Conservation (phyloP, 208 protist species). For the Crithidia bombi region DNA sequence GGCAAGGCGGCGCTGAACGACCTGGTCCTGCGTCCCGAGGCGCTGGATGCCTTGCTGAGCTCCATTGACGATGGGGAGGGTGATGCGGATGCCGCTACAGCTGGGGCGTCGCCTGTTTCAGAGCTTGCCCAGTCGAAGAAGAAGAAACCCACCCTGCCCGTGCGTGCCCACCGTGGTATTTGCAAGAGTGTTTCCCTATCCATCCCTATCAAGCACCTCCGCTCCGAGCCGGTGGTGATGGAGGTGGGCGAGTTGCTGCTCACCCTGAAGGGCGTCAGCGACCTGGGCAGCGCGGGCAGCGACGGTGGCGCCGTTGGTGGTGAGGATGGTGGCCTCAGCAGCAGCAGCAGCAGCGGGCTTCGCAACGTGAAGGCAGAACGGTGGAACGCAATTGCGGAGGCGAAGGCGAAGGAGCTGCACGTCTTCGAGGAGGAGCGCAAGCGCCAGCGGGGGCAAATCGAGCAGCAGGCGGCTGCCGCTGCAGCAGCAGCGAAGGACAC, state of each 20-base stretch:
- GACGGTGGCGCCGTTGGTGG: neutral
- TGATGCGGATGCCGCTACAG: conserved; percentile 2
- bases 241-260: conserved; percentile 83
- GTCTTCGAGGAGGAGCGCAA: conserved; percentile 76
- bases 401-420: conserved; percentile 67
- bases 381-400: conserved; percentile 48
- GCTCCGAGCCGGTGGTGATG: conserved; percentile 81
- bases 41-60: conserved; percentile 66
- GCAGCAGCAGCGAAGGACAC: conserved; percentile 14
- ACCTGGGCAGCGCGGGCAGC: conserved; percentile 7
- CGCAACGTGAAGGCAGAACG: conserved; percentile 48
- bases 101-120: conserved; percentile 10
- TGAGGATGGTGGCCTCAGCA: conserved; percentile 1
- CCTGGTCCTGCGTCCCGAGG: conserved; percentile 65
- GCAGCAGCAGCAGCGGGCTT: conserved; percentile 1
- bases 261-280: conserved; percentile 45
- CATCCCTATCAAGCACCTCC: conserved; percentile 80
- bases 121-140: conserved; percentile 7
- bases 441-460: conserved; percentile 39
- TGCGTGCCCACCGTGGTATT: conserved; percentile 70
- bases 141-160: conserved; percentile 29
- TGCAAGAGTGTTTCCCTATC: conserved; percentile 79
- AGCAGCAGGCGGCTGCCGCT: conserved; percentile 16
- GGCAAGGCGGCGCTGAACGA: conserved; percentile 84
- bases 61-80: conserved; percentile 19